Base-by-base conservation (phyloP, 139 green algal species). In the Picochlorum sp. region DNA sequence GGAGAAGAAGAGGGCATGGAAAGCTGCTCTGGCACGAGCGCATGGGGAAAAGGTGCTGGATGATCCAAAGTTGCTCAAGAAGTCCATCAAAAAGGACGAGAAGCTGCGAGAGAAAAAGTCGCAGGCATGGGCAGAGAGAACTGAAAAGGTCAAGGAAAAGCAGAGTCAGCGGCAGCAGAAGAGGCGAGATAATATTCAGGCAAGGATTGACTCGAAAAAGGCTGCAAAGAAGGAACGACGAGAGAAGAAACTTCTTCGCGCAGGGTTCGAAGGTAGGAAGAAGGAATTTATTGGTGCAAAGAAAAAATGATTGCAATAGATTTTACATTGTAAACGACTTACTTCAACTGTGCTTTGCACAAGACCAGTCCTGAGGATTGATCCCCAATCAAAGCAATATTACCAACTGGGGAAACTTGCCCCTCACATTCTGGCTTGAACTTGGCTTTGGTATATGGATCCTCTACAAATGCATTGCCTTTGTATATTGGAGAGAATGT, bases 401-500 rank as follows among this genome's bases (percentile, higher is more conserved):
- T 84, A n/a, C 92, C 94, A 30, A 97, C 68, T 4, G 88, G 85
- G 50, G 70, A 87, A 47, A 98, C 49, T 67, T 93, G 61, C 16
- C 93, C 93, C 26, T 72, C 79, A 61, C 82, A 94, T 49, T 94
- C 74, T 0, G 87, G 86, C 73, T 86, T 68, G 81, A 94, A 98
- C 34, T 84, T 78, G 4, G 93, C 89, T 21, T 86, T 81, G 28
- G 85, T 96, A 80, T 90, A 97, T 4, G 92, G 85, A 77, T 88
- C 88, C 56, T 85, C 77, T 24, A 84, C 74, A 63, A 82, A 84
- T 66, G 72, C 64, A 56, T 79, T 68, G 26, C 75, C 87, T 69
- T 76, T 77, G 86, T 98, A 99, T 71, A 99, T 96, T 64, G 94
- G 94, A 15, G 85, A 89, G 73, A 96, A 92, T 21, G 91, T 97